Evolutionary conservation across 768 basidiomycete species (phyloP).

Genomic region (Peribolospora baueri): DNA sequence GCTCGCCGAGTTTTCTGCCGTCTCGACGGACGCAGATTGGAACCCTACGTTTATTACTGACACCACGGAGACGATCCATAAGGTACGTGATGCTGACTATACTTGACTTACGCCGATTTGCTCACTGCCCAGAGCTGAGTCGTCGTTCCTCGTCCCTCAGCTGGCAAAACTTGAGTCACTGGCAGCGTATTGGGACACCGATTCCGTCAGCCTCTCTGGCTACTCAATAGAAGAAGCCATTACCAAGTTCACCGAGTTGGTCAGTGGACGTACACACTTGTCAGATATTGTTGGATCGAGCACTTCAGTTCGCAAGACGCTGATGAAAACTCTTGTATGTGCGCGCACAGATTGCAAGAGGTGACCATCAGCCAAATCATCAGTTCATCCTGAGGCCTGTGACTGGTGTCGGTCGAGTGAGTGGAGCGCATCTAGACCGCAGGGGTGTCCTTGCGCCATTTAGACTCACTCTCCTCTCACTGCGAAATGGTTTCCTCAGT

Average conservation of each 20-base stretch:
- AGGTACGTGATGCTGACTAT: conserved; percentile 26
- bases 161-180: conserved; percentile 65
- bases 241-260: conserved; percentile 49
- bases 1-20: conserved; percentile 59
- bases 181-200: conserved; percentile 85
- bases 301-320: conserved; percentile 3
- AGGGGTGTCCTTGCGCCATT: neutral
- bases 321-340: neutral
- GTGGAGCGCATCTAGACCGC: conserved; percentile 10
- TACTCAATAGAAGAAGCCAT: conserved; percentile 39
- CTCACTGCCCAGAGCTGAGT: conserved; percentile 2
- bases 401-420: conserved; percentile 70
- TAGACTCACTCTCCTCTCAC: neutral
- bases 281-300: conserved; percentile 2
- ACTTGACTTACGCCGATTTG: neutral
- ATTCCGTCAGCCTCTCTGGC: conserved; percentile 52
- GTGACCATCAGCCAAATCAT: conserved; percentile 32
- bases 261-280: conserved; percentile 15
- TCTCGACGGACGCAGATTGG: conserved; percentile 75
- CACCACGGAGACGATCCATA: conserved; percentile 62
- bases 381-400: conserved; percentile 92
- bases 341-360: conserved; percentile 28
- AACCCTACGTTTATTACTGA: conserved; percentile 77
- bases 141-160: conserved; percentile 21
- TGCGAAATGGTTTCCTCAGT: conserved; percentile 22